A percentile compares a stretch with the other conserved stretches of the same genome.
Evolutionary conservation across 73 alveolate genomes (phyloP).

Genomic region (Paramecium biaurelia): DNA sequence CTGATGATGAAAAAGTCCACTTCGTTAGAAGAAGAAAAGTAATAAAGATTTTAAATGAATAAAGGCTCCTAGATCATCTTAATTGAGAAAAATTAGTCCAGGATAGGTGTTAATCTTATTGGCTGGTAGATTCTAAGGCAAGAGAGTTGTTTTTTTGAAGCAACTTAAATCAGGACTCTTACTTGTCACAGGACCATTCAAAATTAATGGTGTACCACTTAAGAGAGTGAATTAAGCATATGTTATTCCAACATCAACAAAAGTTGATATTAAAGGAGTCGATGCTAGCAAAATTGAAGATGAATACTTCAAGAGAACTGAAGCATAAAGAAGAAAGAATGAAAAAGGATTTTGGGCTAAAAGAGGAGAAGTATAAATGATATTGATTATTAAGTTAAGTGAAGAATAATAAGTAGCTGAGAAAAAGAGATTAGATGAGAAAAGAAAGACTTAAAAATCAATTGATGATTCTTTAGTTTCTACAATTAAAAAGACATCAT

Average conservation of each 20-base stretch:
- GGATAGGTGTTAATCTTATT: constrained; percentile 87
- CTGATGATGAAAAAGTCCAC: constrained; percentile 60
- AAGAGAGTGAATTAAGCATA: constrained; percentile 89
- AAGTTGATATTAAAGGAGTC: constrained; percentile 77
- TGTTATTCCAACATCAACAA: constrained; percentile 87
- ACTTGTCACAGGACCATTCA: constrained; percentile 96
- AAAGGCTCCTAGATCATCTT: constrained; percentile 74
- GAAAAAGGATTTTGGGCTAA: constrained; percentile 52
- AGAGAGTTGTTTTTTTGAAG: constrained; percentile 93
- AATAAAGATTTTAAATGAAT: background rate
- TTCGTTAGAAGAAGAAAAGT: constrained; percentile 55
- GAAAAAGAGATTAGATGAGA: constrained; percentile 50
- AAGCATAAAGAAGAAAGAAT: constrained; percentile 36
- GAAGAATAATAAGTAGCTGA: constrained; percentile 56
- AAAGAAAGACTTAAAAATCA: constrained; percentile 14
- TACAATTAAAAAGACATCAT: constrained; percentile 47
- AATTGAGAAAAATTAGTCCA: constrained; percentile 76
- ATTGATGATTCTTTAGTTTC: constrained; percentile 47
- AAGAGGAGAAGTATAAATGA: constrained; percentile 15
- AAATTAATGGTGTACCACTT: constrained; percentile 91
- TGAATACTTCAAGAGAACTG: constrained; percentile 59
- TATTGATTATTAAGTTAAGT: constrained; percentile 40
- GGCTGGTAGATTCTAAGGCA: constrained; percentile 94
- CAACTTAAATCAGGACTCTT: constrained; percentile 85
- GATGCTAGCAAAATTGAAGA: constrained; percentile 55